Percentiles rank a stretch among this genome's conserved stretches.
Evolutionary conservation across 139 green algal species (phyloP).

Genomic region (Picochlorum costavermella): DNA sequence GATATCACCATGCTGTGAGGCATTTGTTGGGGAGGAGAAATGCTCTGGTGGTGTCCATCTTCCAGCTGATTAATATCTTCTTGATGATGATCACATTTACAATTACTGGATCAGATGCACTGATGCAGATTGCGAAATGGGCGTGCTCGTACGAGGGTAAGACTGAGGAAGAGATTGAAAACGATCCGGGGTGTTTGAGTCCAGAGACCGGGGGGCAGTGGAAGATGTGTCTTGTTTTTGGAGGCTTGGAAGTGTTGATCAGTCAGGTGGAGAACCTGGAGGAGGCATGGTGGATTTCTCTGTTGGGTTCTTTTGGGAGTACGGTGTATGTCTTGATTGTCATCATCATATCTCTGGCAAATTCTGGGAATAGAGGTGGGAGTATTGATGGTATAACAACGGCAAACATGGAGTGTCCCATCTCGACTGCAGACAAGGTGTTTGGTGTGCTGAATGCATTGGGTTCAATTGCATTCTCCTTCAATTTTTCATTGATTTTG

Average conservation of each 20-base stretch:
- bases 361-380: slow-evolving; percentile 11
- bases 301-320: slow-evolving; percentile 17
- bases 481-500: slow-evolving; percentile 15
- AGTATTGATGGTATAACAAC: slow-evolving; percentile 1
- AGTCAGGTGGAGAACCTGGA: slow-evolving; percentile 30
- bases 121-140: background rate
- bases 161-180: background rate
- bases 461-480: slow-evolving; percentile 24
- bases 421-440: slow-evolving; percentile 10
- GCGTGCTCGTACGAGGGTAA: slow-evolving; percentile 4
- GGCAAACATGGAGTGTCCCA: background rate
- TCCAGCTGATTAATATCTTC: background rate
- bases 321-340: slow-evolving; percentile 26
- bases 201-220: background rate
- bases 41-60: slow-evolving; percentile 2
- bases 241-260: slow-evolving; percentile 18
- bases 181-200: slow-evolving; percentile 16
- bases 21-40: slow-evolving; percentile 3
- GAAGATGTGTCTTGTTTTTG: slow-evolving; percentile 18
- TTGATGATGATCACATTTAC: background rate
- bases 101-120: background rate
- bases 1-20: slow-evolving; percentile 15
- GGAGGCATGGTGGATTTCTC: slow-evolving; percentile 19
- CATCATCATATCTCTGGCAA: slow-evolving; percentile 11
- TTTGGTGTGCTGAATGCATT: slow-evolving; percentile 30